Percentiles rank a stretch among this genome's conserved stretches.
Conservation (phyloP, 306 rosid genomes). For the Lupinus albus region DNA sequence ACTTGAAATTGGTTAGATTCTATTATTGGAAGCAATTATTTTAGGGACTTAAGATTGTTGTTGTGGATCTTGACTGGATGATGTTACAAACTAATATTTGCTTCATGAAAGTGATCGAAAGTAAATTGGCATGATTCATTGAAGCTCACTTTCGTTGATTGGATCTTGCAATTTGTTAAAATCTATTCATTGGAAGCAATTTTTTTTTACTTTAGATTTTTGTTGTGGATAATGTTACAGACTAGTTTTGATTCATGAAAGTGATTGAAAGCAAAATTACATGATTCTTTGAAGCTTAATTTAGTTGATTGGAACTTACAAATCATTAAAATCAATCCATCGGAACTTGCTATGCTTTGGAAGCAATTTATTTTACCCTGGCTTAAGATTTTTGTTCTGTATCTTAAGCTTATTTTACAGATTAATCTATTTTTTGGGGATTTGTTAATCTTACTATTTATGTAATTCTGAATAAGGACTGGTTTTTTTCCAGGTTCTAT, state of each 20-base stretch:
- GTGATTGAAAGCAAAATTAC: slow-evolving; percentile 12
- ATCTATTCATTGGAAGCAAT: slow-evolving; percentile 1
- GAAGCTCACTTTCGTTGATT: slow-evolving; percentile 19
- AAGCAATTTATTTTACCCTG: slow-evolving; percentile 26
- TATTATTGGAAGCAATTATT: no score
- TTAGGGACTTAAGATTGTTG: no score
- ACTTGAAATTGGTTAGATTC: no score
- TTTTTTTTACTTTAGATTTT: no score
- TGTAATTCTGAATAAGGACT: slow-evolving; percentile 28
- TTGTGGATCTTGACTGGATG: no score
- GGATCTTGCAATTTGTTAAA: slow-evolving; percentile 24
- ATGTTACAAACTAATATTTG: slow-evolving; percentile 21
- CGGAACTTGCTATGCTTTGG: not conserved
- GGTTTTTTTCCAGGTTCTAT: slow-evolving; percentile 51
- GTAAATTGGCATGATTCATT: slow-evolving; percentile 2
- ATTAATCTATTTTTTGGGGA: not conserved
- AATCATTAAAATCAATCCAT: slow-evolving; percentile 27
- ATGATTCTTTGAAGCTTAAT: slow-evolving; percentile 21
- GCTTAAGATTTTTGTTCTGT: slow-evolving; percentile 26
- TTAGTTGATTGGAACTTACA: slow-evolving; percentile 7
- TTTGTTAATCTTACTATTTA: slow-evolving; percentile 14
- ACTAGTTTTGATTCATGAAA: slow-evolving; percentile 37
- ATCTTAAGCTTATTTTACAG: slow-evolving; percentile 4
- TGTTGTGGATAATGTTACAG: no score
- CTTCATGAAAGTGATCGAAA: slow-evolving; percentile 32